phyloP scores from a whole-genome alignment of 768 basidiomycete genomes.

The Russula abietina region DNA sequence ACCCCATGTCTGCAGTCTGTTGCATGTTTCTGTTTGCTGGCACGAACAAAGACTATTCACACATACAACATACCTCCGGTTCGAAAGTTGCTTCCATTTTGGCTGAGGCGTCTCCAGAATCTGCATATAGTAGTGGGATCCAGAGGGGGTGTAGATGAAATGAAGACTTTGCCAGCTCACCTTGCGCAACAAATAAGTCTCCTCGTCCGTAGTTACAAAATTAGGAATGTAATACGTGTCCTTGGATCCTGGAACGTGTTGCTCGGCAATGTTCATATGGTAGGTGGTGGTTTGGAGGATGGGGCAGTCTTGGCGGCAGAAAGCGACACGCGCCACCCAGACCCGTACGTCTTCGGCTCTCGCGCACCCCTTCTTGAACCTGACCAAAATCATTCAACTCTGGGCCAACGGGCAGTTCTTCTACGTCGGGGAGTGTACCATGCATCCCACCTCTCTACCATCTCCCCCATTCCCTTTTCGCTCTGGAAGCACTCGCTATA shows the following conservation, averaged over 20 bases:
- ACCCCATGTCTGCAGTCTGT: slow-evolving; percentile 73
- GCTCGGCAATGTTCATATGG: background rate
- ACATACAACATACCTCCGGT: slow-evolving; percentile 51
- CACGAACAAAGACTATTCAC: background rate
- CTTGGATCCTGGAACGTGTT: slow-evolving; percentile 30
- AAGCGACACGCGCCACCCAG: too few species aligned
- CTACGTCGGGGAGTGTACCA: background rate
- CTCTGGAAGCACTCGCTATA: slow-evolving; percentile 16
- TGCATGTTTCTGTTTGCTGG: background rate
- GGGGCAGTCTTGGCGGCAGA: too few species aligned
- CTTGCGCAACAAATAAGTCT: slow-evolving; percentile 71
- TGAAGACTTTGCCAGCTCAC: slow-evolving; percentile 33
- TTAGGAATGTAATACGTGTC: slow-evolving; percentile 67
- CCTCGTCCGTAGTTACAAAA: slow-evolving; percentile 69
- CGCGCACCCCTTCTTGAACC: background rate
- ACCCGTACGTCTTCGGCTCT: too few species aligned
- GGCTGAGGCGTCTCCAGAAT: slow-evolving; percentile 72
- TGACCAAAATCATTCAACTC: slow-evolving; percentile 1
- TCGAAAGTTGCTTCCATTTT: slow-evolving; percentile 72
- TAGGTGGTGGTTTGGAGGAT: too few species aligned
- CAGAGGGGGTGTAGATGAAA: slow-evolving; percentile 1
- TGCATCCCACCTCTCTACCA: background rate
- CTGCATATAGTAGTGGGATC: slow-evolving; percentile 45
- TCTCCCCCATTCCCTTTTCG: background rate
- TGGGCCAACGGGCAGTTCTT: slow-evolving; percentile 1